These are phyloP conservation scores for Citrullus colocynthis DNA, from an alignment of 306 rosid species.

Conservation along the genomic window DNA sequence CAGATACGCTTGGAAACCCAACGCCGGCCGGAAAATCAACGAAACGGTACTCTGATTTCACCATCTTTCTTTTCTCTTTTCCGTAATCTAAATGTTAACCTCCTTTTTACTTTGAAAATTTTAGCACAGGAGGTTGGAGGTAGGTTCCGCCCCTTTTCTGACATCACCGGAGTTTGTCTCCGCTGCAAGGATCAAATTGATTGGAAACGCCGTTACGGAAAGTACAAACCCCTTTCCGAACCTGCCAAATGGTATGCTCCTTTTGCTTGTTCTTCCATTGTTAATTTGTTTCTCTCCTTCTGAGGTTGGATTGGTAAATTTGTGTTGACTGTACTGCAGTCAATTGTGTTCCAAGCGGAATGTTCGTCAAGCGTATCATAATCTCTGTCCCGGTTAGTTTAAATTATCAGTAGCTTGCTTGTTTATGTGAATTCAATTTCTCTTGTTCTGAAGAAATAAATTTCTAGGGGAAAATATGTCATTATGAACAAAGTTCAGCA, in stretches of 20 bases:
- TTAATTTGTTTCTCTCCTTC: not conserved
- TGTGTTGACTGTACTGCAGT: slow-evolving; percentile 25
- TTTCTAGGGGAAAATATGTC: not conserved
- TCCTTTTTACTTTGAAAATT: not conserved
- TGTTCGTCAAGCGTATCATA: slow-evolving; percentile 93
- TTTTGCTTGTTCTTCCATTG: not conserved
- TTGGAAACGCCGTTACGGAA: slow-evolving; percentile 87
- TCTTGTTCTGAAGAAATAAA: not conserved
- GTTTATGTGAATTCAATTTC: not conserved
- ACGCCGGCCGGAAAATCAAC: slow-evolving; percentile 74
- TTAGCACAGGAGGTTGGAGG: slow-evolving; percentile 69
- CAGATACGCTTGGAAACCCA: slow-evolving; percentile 76
- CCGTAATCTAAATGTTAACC: not conserved
- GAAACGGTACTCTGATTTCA: slow-evolving; percentile 36
- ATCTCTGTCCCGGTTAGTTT: slow-evolving; percentile 52
- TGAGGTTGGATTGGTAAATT: not conserved
- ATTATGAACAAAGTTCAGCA: not conserved
- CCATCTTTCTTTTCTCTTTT: not conserved
- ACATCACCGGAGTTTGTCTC: slow-evolving; percentile 68
- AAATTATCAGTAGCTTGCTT: not conserved
- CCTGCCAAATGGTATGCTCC: slow-evolving; percentile 62
- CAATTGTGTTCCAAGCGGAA: slow-evolving; percentile 69
- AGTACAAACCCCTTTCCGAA: slow-evolving; percentile 65
- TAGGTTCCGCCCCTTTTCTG: slow-evolving; percentile 59
- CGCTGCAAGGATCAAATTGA: slow-evolving; percentile 88